Percentiles rank a stretch among this genome's conserved stretches.
These are phyloP conservation scores for Candida khao-thaluensis DNA, from an alignment of 805 yeast genomes.

Conservation along the genomic window DNA sequence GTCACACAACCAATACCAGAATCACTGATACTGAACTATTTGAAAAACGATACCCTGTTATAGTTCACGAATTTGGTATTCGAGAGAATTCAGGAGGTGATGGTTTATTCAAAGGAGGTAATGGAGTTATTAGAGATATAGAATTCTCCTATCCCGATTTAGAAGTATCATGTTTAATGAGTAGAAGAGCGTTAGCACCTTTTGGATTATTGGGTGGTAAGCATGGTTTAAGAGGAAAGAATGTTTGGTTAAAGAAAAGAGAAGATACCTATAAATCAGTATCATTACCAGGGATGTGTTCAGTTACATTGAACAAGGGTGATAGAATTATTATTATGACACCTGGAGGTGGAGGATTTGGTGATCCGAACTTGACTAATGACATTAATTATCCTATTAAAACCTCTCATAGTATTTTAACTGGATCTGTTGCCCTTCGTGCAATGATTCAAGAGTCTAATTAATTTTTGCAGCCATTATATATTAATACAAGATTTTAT, in stretches of 20 bases:
- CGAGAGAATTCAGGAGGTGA: slow-evolving; percentile 77
- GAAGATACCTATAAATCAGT: slow-evolving; percentile 21
- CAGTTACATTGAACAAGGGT: slow-evolving; percentile 33
- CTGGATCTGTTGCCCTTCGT: slow-evolving; percentile 39
- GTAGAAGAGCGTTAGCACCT: slow-evolving; percentile 82
- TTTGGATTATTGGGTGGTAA: slow-evolving; percentile 84
- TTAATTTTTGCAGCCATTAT: slow-evolving; percentile 14
- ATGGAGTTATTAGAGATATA: slow-evolving; percentile 82
- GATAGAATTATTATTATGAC: slow-evolving; percentile 41
- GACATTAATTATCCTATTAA: slow-evolving; percentile 23
- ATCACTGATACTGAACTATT: slow-evolving; percentile 89
- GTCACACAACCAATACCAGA: slow-evolving; percentile 91
- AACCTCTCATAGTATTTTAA: slow-evolving; percentile 21
- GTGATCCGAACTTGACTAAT: slow-evolving; percentile 15
- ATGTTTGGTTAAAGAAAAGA: slow-evolving; percentile 31
- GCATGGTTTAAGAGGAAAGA: slow-evolving; percentile 67
- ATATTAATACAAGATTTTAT: background rate
- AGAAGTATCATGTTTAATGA: slow-evolving; percentile 78
- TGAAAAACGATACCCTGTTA: slow-evolving; percentile 84
- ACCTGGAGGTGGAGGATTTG: slow-evolving; percentile 49
- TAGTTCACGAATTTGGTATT: slow-evolving; percentile 68
- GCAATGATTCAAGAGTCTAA: slow-evolving; percentile 36
- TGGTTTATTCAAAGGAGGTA: slow-evolving; percentile 75
- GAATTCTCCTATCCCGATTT: slow-evolving; percentile 54
- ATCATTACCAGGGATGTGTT: slow-evolving; percentile 34